Evolutionary conservation across 2,329 filamentous ascomycete genomes (phyloP), one percentile per base, ranked within the genome.

Genomic region (Colletotrichum tofieldiae): DNA sequence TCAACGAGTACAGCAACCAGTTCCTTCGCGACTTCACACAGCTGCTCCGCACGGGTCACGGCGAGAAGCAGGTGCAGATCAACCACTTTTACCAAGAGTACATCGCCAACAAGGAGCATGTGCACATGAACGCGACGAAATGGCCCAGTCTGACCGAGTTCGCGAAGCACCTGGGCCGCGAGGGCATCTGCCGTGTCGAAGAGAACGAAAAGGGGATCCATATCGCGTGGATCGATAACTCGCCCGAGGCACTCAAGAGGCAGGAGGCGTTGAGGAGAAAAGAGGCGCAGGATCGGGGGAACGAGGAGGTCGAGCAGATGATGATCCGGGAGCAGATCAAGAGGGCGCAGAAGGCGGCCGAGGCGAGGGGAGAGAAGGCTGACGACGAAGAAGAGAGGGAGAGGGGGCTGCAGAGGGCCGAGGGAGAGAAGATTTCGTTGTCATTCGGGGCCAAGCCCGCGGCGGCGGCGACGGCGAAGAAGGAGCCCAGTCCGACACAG

Each of bases 81-180:
- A 99, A 99, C 79, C 92, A 94, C 73, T 98, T 98, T 81, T 99
- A 99, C 83, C 94, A 98, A 80, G 92, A 95, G 79, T 96, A 97
- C 78, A 98, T 98, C 76, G 88, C 91, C 20, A 93, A 96, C 76
- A 95, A 95, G 81, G 89, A 94, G 78, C 96, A 98, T 80, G 86
- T 96, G 11, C 96, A 98, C 80, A 95, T 98, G 93, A 98, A 98
- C 82, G 88, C 94, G 9, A 98, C 96, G 0, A 92, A 93, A 78
- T 98, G 95, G 95, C 90, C 92, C 5, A 94, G 90, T 65, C 84
- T 99, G 76, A 96, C 95, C 3, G 95, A 98, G 77, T 97, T 98
- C 79, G 94, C 93, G 18, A 97, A 98, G 79, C 86, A 94, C 78
- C 84, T 99, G 1, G 95, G 96, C 0, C 86, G 93, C 29, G 95